A percentile compares a stretch with the other conserved stretches of the same genome.
phyloP scores from a whole-genome alignment of 2,329 filamentous ascomycete genomes.

The Lachnellula suecica region DNA sequence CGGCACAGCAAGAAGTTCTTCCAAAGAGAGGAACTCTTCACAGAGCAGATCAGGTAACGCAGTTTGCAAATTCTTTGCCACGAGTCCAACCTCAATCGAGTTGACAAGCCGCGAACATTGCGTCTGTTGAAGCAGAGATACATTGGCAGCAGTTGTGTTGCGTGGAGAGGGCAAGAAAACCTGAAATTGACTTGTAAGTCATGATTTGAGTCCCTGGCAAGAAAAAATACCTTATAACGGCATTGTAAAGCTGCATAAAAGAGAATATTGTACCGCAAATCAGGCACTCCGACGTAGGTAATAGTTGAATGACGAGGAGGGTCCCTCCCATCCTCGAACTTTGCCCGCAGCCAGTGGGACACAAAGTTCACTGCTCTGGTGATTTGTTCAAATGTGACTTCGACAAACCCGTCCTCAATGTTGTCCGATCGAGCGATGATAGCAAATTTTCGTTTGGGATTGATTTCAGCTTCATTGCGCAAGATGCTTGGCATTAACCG shows the following conservation, averaged over 20 bases:
- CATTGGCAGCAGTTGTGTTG: slow-evolving; percentile 1
- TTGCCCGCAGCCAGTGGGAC: slow-evolving; percentile 15
- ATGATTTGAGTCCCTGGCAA: not conserved
- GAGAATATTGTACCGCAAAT: slow-evolving; percentile 6
- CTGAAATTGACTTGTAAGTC: not conserved
- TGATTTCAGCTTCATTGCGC: not conserved
- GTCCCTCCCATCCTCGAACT: slow-evolving; percentile 27
- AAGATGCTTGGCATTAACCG: not conserved
- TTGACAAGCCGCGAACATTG: not conserved
- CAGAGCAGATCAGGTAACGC: not conserved
- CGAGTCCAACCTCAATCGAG: not conserved
- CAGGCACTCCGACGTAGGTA: slow-evolving; percentile 39
- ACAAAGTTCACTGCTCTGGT: slow-evolving; percentile 19
- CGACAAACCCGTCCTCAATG: slow-evolving; percentile 8
- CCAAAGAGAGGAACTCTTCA: not conserved
- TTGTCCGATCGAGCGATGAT: not conserved
- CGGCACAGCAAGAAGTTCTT: not conserved
- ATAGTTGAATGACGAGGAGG: slow-evolving; percentile 31
- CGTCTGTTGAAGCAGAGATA: slow-evolving; percentile 1
- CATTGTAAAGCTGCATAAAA: slow-evolving; percentile 8
- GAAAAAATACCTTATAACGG: slow-evolving; percentile 5
- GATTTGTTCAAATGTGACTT: slow-evolving; percentile 15
- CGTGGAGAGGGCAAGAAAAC: not conserved
- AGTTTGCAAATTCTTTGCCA: not conserved
- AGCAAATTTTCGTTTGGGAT: slow-evolving; percentile 4